Evolutionary conservation across 495 filamentous ascomycete genomes (phyloP), one percentile per base, ranked within the genome.

Genomic region (Lasiosphaeris hirsuta): DNA sequence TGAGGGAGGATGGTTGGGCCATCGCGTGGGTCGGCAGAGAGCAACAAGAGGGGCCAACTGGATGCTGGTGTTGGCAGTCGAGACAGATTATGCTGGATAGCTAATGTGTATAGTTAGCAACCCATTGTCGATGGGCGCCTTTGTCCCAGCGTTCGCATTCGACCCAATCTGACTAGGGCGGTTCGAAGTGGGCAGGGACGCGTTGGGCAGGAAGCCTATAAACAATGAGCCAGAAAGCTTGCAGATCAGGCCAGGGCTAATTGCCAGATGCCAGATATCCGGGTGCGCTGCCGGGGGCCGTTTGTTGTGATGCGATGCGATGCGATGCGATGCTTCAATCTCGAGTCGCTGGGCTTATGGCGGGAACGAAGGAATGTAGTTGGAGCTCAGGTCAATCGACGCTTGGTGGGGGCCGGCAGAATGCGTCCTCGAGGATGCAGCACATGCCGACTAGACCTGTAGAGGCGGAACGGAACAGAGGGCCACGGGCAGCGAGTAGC

Each of bases 1-100:
- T 64, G 50, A 79, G 67, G 17, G 72, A 60, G 23, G 61, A 52
- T 13, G 62, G 63, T 34, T 69, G 63, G 42, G 67, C 61, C 70
- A 73, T 73, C 43, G 57, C 56, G 33, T 17, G 10, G 7, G 19
- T 23, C 1, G n/a, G 17, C 7, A 44, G 38, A n/a, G 48, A 36
- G 19, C 36, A 33, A 39, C 13, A 49, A 49, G 13, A 11, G 35
- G 35, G 34, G 34, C 2, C 1, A 34, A 7, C 41, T 30, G 49
- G 46, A 17, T 10, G 42, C 23, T 43, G 53, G 37, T 10, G 40
- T 39, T 39, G 52, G 53, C 39, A 18, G 44, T 50, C 57, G 19
- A 37, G 51, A 50, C 43, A 11, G 40, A 34, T 37, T 14, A 49
- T 35, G 46, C 46, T 47, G 38, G 33, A 57, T 36, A 49, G 37